Base-by-base conservation (phyloP, 306 rosid species). In the Myrica gale region DNA sequence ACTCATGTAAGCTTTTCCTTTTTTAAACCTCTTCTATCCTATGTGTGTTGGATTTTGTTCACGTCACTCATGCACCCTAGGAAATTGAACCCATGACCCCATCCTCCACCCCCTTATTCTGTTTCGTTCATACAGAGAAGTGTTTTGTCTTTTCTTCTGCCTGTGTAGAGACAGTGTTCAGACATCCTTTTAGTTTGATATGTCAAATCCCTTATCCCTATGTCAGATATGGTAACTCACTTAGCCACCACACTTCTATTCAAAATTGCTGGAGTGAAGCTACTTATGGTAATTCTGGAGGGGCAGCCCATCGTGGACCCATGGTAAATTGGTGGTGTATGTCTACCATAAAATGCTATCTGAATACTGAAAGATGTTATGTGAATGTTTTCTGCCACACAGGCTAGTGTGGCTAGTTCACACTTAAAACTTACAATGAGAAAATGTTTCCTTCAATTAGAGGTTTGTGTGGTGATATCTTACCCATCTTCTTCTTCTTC, bases 1-100 rank as follows among this genome's bases (percentile, higher is more conserved):
- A 76, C 90, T 69, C 74, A 87, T 69, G 96, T 91, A 87, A 81
- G 90, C 23, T 79, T 52, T 50, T 17, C 56, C 23, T 51, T 58
- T 39, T 66, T 1, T 66, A 71, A 56, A 51, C 55, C 72, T 66
- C 20, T 72, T 55, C 71, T 71, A 58, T 53, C 4, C 44, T 8
- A 6, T 9, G 9, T 26, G n/a, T 52, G 3, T 56, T 61, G 23
- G 6, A 54, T 17, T 12, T 13, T 32, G 37, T 5, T 0, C 20
- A 16, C 6, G 32, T 9, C 15, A 65, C 50, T 65, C 70, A 15
- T 65, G 45, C 13, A 4, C 26, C 48, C 15, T 8, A 41, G 23
- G 45, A 65, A 5, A 17, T 65, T 41, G 70, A 42, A 65, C 48
- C 46, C 46, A 43, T 41, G 26, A 41, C 47, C 20, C 7, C 69